Evolutionary conservation across 306 rosid genomes (phyloP).

Genomic region (Vicia sativa): DNA sequence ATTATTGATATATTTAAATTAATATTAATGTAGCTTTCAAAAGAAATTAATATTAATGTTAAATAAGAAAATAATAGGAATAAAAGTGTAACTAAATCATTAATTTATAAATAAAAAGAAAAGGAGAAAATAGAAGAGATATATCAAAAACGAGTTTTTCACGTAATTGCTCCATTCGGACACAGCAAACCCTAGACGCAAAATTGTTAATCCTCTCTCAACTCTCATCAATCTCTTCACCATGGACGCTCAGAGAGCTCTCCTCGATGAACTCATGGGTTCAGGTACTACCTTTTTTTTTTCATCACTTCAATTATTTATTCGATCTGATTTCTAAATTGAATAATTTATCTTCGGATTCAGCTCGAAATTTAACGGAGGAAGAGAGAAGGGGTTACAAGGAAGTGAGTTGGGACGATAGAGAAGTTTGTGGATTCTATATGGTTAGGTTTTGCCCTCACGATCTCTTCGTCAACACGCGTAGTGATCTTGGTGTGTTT

Average conservation of each 20-base stretch:
- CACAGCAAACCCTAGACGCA: neutral
- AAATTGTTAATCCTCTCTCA: neutral
- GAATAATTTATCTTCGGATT: neutral
- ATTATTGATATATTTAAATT: too few relatives aligned
- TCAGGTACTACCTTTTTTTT: conserved; percentile 50
- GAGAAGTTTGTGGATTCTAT: conserved; percentile 87
- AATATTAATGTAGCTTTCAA: too few relatives aligned
- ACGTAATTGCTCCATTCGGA: neutral
- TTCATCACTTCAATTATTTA: neutral
- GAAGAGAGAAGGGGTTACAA: conserved; percentile 84
- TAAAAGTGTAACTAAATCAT: too few relatives aligned
- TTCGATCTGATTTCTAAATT: neutral
- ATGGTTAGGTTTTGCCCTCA: conserved; percentile 99
- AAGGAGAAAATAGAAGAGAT: neutral
- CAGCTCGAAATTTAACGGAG: conserved; percentile 94
- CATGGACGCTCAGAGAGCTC: conserved; percentile 99
- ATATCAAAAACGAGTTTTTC: neutral
- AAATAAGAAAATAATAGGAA: too few relatives aligned
- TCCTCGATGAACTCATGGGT: conserved; percentile 98
- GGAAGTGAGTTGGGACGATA: conserved; percentile 91
- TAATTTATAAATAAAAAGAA: too few relatives aligned
- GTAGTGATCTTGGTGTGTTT: conserved; percentile 92
- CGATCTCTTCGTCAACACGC: conserved; percentile 94
- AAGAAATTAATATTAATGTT: too few relatives aligned
- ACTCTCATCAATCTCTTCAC: conserved; percentile 13